Evolutionary conservation across 1,139 yeast genomes (phyloP).

Genomic region (Geotrichum aggregatum): DNA sequence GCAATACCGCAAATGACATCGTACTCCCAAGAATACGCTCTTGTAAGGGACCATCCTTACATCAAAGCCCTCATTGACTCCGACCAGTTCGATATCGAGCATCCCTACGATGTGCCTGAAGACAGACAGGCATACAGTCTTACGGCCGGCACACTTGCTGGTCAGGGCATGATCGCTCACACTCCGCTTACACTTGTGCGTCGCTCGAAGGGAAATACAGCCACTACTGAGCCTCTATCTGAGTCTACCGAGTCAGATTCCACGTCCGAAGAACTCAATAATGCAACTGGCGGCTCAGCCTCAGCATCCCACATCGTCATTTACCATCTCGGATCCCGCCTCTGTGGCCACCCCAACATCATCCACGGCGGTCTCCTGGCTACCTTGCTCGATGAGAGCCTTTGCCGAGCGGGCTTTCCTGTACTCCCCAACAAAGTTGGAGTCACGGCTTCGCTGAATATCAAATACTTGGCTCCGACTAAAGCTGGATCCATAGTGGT

Average conservation of each 20-base stretch:
- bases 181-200: slow-evolving; percentile 35
- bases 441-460: slow-evolving; percentile 76
- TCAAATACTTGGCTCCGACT: slow-evolving; percentile 62
- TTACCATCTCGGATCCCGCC: slow-evolving; percentile 63
- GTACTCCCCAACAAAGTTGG: slow-evolving; percentile 78
- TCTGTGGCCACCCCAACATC: slow-evolving; percentile 66
- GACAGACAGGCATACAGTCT: slow-evolving; percentile 30
- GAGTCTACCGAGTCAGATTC: not conserved
- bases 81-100: slow-evolving; percentile 26
- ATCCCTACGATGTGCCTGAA: slow-evolving; percentile 30
- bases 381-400: slow-evolving; percentile 78
- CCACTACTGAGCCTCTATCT: not conserved
- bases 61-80: slow-evolving; percentile 26
- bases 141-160: slow-evolving; percentile 37
- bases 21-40: slow-evolving; percentile 25
- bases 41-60: slow-evolving; percentile 28
- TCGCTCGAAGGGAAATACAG: too few species aligned
- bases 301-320: slow-evolving; percentile 38
- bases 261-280: not conserved
- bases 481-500: slow-evolving; percentile 65
- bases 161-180: slow-evolving; percentile 33
- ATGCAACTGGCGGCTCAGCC: too few species aligned
- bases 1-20: not conserved
- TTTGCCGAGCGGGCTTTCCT: slow-evolving; percentile 84
- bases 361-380: slow-evolving; percentile 86